Base-by-base conservation (phyloP, 306 rosid species). In the Datisca glomerata region DNA sequence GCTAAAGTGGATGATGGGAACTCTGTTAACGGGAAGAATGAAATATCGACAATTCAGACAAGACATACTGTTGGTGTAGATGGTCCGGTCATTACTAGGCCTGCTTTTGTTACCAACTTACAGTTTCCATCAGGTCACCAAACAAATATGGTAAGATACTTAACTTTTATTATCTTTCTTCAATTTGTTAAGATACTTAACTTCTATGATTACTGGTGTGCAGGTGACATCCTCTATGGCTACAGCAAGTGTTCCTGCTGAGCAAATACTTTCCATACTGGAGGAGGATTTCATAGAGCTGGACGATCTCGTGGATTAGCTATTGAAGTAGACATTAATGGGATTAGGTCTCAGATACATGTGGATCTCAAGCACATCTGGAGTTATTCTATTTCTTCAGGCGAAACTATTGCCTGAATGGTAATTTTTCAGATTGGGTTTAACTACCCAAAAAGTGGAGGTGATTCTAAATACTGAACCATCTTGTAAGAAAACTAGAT, bases 211-310 rank as follows among this genome's bases (percentile, higher is more conserved):
- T 53, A 47, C 16, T 61, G 55, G 29, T 63, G 47, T 52, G 54
- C 85, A 80, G 92, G 73, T 33, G 56, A 57, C 41, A 13, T 40
- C 55, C 19, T 42, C 74, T 39, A 55, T 29, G 47, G 66, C 24
- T 15, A 18, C 45, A 24, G 64, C 66, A 13, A 61, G 25, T 33
- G 23, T 60, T 32, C 37, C 59, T 20, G 41, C 60, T 32, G 50
- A 33, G 43, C 43, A 51, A 23, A 23, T 64, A 47, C 55, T 17
- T 21, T 54, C 63, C 49, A 50, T 79, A 50, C 16, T 50, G 34
- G 74, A 83, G 47, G 80, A 55, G 16, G 80, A 73, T 68, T 83
- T 58, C 53, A 44, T 83, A 23, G 91, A 75, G 69, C 31, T 78
- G 64, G 63, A 79, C 39, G 94, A 84, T 68, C 77, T 84, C 32